These are phyloP conservation scores for Euphorbia pulcherrima DNA, from an alignment of 345 rosid genomes.

Conservation along the genomic window DNA sequence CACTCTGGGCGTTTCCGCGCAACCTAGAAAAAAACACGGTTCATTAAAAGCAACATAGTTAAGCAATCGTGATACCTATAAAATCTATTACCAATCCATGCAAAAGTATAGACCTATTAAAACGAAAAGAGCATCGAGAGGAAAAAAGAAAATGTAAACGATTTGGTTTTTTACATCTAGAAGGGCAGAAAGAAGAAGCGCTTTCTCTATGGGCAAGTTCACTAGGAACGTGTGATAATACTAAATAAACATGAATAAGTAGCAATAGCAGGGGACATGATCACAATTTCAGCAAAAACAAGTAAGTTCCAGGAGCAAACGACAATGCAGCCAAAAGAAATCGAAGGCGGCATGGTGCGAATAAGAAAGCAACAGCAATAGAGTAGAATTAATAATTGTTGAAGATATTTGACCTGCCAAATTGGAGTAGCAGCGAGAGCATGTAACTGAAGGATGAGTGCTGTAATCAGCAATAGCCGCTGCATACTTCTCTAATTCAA, in stretches of 20 bases:
- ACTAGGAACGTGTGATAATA: too few relatives aligned
- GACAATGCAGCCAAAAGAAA: background rate
- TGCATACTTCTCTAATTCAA: background rate
- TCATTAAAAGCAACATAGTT: background rate
- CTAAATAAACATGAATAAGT: too few relatives aligned
- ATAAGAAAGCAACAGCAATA: background rate
- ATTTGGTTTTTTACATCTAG: background rate
- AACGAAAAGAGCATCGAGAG: too few relatives aligned
- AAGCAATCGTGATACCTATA: too few relatives aligned
- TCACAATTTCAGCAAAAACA: too few relatives aligned
- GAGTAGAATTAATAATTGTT: background rate
- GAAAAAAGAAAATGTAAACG: background rate
- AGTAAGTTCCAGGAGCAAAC: background rate
- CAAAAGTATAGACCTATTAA: too few relatives aligned
- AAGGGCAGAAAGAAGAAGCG: background rate
- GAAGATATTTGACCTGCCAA: background rate
- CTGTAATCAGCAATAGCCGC: background rate
- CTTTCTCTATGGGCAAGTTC: background rate
- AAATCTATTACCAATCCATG: too few relatives aligned
- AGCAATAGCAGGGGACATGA: too few relatives aligned
- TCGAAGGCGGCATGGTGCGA: background rate
- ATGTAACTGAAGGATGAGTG: background rate
- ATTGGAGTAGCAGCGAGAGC: background rate
- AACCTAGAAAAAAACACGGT: too few relatives aligned
- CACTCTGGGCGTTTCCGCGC: too few relatives aligned